Evolutionary conservation across 1,139 yeast genomes (phyloP).

Genomic region (Lodderomyces theae): DNA sequence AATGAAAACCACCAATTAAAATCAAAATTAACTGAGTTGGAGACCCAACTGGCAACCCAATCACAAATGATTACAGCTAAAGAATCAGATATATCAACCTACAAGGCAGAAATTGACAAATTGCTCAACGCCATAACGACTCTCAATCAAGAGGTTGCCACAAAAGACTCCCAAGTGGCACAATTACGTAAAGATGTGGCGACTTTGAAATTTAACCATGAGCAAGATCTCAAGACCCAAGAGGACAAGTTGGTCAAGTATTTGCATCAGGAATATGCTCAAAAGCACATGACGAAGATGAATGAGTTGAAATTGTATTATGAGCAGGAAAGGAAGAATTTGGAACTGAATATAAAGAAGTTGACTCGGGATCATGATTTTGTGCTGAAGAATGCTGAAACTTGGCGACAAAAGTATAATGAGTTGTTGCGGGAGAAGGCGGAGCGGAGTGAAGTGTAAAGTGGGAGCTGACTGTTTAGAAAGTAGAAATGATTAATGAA

Average conservation of each 20-base stretch:
- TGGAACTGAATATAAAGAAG: neutral
- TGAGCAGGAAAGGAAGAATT: conserved; percentile 11
- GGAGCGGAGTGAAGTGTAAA: neutral
- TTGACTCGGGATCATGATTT: neutral
- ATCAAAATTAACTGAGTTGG: neutral
- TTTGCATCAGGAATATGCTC: conserved; percentile 63
- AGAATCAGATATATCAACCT: neutral
- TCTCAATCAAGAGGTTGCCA: neutral
- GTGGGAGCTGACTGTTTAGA: too few species aligned
- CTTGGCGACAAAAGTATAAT: neutral
- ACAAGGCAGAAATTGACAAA: conserved; percentile 2
- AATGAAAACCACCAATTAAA: neutral
- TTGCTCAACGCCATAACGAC: conserved; percentile 3
- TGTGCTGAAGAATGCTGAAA: neutral
- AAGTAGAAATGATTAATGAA: too few species aligned
- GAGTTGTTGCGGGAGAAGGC: neutral
- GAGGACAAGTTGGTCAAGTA: conserved; percentile 58
- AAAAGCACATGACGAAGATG: conserved; percentile 62
- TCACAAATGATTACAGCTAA: neutral
- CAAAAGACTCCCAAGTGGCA: neutral
- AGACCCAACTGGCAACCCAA: neutral
- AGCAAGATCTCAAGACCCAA: neutral
- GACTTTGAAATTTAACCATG: neutral
- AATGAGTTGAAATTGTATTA: conserved; percentile 19
- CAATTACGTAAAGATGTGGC: neutral